These are phyloP conservation scores for Pelagomonas calceolata DNA, from an alignment of 108 stramenopile genomes.

Conservation along the genomic window DNA sequence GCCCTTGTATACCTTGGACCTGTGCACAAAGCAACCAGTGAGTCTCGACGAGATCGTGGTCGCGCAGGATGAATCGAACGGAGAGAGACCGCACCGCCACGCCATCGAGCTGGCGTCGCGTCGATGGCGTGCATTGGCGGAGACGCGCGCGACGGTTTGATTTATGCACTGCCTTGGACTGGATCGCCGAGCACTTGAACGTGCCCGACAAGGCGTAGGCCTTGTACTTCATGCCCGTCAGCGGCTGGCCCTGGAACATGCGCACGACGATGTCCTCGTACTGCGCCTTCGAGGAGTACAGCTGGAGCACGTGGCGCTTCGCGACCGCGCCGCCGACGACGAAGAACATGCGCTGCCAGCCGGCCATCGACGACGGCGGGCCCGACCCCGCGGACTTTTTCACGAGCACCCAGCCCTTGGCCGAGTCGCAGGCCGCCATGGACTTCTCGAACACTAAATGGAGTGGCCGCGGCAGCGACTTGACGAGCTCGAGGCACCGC, in stretches of 20 bases:
- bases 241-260: constrained; percentile 21
- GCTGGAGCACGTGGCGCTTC: constrained; percentile 24
- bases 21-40: too few species aligned
- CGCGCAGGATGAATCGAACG: too few species aligned
- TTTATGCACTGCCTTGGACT: too few species aligned
- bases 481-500: constrained; percentile 20
- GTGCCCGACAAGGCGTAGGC: constrained; percentile 21
- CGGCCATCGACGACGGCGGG: constrained; percentile 12
- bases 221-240: constrained; percentile 17
- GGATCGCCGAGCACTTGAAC: constrained; percentile 20
- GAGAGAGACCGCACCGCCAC: too few species aligned
- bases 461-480: constrained; percentile 21
- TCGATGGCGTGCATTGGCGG: too few species aligned
- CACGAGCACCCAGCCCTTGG: constrained; percentile 17
- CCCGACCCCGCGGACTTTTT: constrained; percentile 18
- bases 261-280: constrained; percentile 27
- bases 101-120: too few species aligned
- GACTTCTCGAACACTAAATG: constrained; percentile 19
- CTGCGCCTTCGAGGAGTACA: constrained; percentile 26
- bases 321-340: constrained; percentile 27
- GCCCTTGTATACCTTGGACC: too few species aligned
- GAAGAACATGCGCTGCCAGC: constrained; percentile 24
- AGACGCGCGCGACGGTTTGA: too few species aligned
- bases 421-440: constrained; percentile 12
- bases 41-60: too few species aligned